Conservation (phyloP, 768 basidiomycete genomes). For the Myochromella boudieri region DNA sequence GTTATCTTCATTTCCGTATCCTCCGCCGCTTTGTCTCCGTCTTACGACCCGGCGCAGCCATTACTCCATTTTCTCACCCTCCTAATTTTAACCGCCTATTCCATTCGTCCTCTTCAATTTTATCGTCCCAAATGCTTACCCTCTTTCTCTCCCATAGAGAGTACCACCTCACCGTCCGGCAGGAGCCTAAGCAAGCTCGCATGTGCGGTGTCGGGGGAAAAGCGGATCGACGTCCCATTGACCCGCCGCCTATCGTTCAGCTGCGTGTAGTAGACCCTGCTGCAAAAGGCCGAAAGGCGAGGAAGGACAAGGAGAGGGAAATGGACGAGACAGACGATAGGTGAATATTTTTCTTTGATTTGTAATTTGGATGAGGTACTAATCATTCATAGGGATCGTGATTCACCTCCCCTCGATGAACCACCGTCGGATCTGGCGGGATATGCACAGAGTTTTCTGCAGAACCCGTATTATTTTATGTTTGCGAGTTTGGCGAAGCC, state of each 20-base stretch:
- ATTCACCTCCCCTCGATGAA: constrained; percentile 1
- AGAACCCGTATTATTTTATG: constrained; percentile 96
- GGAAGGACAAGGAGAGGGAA: constrained; percentile 6
- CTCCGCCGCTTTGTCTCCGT: too few relatives aligned
- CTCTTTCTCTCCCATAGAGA: constrained; percentile 47
- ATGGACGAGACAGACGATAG: constrained; percentile 17
- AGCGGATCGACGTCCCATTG: constrained; percentile 95
- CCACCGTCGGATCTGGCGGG: constrained; percentile 31
- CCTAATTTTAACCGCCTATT: constrained; percentile 10
- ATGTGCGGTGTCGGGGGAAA: constrained; percentile 90
- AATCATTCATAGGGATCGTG: neutral
- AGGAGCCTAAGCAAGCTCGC: constrained; percentile 89
- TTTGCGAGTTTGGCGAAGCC: constrained; percentile 88
- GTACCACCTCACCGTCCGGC: constrained; percentile 83
- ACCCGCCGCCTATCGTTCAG: constrained; percentile 97
- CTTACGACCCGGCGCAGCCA: too few relatives aligned
- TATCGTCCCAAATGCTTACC: constrained; percentile 7
- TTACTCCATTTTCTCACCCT: constrained; percentile 4
- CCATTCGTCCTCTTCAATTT: neutral
- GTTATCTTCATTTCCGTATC: too few relatives aligned
- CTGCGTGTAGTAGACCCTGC: constrained; percentile 80
- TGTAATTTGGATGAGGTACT: neutral
- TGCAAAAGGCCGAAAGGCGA: too few relatives aligned
- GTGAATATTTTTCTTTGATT: constrained; percentile 2
- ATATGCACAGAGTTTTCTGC: constrained; percentile 66